Conservation (phyloP, 1,284 basidiomycete genomes). For the Heimioporus retisporus region DNA sequence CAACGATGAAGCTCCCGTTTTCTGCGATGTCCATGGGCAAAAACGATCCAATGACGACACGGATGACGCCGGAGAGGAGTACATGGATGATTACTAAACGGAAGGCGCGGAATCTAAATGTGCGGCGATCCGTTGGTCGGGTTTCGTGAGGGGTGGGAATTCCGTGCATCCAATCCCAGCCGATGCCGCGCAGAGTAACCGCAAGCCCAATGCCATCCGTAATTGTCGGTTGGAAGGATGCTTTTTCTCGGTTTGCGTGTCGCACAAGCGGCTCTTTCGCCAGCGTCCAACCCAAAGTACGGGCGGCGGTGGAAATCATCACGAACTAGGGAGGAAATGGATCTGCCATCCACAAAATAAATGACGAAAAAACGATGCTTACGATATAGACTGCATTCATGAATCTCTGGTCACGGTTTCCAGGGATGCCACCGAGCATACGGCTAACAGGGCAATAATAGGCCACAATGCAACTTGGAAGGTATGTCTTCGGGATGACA, state of each 20-base stretch:
- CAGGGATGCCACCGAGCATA: slow-evolving; percentile 51
- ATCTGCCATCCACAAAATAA: too few species aligned
- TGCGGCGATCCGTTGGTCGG: slow-evolving; percentile 43
- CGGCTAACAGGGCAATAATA: slow-evolving; percentile 51
- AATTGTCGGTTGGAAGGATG: slow-evolving; percentile 13
- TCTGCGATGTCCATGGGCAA: slow-evolving; percentile 45
- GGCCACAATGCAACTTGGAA: slow-evolving; percentile 58
- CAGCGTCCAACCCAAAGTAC: slow-evolving; percentile 31
- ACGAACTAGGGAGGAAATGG: slow-evolving; percentile 12
- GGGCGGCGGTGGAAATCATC: slow-evolving; percentile 22
- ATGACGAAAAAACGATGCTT: slow-evolving; percentile 14
- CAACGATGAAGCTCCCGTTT: slow-evolving; percentile 60
- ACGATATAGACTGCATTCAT: slow-evolving; percentile 52
- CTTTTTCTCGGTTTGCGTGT: slow-evolving; percentile 6
- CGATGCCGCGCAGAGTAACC: slow-evolving; percentile 59
- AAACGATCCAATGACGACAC: slow-evolving; percentile 53
- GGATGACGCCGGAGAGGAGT: slow-evolving; percentile 52
- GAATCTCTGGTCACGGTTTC: slow-evolving; percentile 52
- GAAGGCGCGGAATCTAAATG: slow-evolving; percentile 50
- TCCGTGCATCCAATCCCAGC: slow-evolving; percentile 54
- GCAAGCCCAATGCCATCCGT: slow-evolving; percentile 59
- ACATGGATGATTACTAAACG: slow-evolving; percentile 48
- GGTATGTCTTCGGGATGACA: slow-evolving; percentile 52
- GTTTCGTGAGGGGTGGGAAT: slow-evolving; percentile 55
- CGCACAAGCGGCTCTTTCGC: slow-evolving; percentile 16